phyloP scores from a whole-genome alignment of 2,329 filamentous ascomycete genomes.

The Sclerotiophoma versabilis region DNA sequence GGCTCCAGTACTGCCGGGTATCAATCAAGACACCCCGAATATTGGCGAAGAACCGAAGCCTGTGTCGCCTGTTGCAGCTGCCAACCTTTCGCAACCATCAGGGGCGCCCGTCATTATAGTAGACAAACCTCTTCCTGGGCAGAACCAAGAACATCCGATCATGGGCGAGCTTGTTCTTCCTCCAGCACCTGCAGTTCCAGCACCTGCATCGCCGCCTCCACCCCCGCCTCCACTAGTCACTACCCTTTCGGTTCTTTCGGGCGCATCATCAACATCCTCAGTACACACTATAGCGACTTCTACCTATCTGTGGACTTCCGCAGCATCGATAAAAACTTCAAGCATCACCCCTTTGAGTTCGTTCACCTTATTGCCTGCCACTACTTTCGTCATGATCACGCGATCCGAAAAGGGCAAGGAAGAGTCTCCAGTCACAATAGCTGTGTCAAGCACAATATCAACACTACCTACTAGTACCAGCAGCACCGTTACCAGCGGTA shows the following conservation, averaged over 20 bases:
- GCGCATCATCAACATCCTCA: not conserved
- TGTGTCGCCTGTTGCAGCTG: not conserved
- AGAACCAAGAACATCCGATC: conserved; percentile 7
- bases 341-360: not conserved
- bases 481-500: too few species aligned
- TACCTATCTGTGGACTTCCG: not conserved
- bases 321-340: not conserved
- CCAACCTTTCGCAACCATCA: not conserved
- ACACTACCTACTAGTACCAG: not conserved
- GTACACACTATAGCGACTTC: not conserved
- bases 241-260: too few species aligned
- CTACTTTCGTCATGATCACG: conserved; percentile 11
- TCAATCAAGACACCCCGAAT: conserved; percentile 8
- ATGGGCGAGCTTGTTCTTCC: not conserved
- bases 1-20: not conserved
- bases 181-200: not conserved
- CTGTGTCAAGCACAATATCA: not conserved
- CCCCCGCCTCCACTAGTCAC: not conserved
- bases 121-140: conserved; percentile 8
- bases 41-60: conserved; percentile 1
- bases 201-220: not conserved
- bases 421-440: not conserved
- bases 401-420: conserved; percentile 2
- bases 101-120: not conserved
- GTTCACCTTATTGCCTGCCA: too few species aligned